These are phyloP conservation scores for Calophaca sinica DNA, from an alignment of 306 rosid species.

Conservation along the genomic window DNA sequence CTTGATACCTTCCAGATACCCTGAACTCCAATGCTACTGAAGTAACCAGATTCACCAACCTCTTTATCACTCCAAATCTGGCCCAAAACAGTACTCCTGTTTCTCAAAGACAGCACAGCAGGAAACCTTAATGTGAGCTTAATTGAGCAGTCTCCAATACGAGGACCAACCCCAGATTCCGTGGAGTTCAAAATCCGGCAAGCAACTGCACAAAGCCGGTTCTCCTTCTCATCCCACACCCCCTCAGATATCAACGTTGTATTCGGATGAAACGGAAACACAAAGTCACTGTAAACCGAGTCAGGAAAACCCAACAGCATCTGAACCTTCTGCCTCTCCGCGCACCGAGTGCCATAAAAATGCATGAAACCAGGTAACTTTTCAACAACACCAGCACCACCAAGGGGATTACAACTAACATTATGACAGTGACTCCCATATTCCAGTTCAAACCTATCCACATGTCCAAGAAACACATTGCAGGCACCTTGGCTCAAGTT, in stretches of 20 bases:
- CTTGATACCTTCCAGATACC: constrained; percentile 47
- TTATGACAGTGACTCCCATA: constrained; percentile 63
- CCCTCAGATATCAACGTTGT: constrained; percentile 73
- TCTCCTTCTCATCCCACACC: constrained; percentile 77
- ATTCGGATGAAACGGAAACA: constrained; percentile 64
- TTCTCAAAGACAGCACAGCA: constrained; percentile 60
- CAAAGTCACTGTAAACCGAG: constrained; percentile 24
- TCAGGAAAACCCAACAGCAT: constrained; percentile 70
- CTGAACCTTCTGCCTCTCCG: constrained; percentile 58
- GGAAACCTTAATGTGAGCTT: constrained; percentile 67
- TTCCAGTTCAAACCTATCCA: constrained; percentile 60
- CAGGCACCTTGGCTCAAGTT: constrained; percentile 50
- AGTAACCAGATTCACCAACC: constrained; percentile 61
- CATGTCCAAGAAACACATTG: constrained; percentile 41
- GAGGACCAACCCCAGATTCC: constrained; percentile 52
- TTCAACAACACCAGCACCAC: constrained; percentile 52
- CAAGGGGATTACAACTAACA: constrained; percentile 67
- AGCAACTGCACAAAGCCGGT: constrained; percentile 60
- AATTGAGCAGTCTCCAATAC: constrained; percentile 72
- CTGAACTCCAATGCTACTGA: constrained; percentile 60
- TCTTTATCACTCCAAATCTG: constrained; percentile 69
- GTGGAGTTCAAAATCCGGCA: constrained; percentile 73
- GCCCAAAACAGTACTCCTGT: constrained; percentile 66
- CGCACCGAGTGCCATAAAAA: constrained; percentile 55
- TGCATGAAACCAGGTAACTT: constrained; percentile 57